A percentile compares a stretch with the other conserved stretches of the same genome.
Conservation (phyloP, 495 filamentous ascomycete genomes). For the Podospora pseudopauciseta region DNA sequence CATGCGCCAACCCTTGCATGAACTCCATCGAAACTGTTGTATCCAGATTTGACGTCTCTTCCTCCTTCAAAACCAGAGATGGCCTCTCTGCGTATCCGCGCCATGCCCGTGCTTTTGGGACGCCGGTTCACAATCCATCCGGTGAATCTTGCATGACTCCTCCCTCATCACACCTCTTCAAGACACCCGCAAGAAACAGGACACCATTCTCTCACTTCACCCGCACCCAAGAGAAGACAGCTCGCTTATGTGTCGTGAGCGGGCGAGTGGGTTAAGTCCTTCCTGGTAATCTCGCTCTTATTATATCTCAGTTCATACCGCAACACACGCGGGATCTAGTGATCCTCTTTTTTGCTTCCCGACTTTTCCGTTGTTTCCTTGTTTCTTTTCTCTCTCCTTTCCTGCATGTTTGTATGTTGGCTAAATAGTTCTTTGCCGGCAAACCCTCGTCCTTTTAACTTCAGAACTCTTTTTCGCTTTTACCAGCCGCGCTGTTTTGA, state of each 20-base stretch:
- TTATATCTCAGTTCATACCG: neutral
- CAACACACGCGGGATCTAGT: conserved; percentile 5
- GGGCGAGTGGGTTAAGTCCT: conserved; percentile 8
- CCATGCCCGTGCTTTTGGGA: neutral
- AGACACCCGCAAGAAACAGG: neutral
- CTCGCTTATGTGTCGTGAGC: neutral
- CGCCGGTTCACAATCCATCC: conserved; percentile 7
- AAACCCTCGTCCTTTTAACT: neutral
- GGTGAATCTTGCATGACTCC: conserved; percentile 10
- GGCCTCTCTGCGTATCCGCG: neutral
- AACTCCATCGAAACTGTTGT: conserved; percentile 11
- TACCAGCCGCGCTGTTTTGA: conserved; percentile 25
- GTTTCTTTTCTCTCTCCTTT: conserved; percentile 11
- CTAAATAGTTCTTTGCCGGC: conserved; percentile 12
- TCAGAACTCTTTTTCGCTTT: neutral
- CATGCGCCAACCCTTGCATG: conserved; percentile 13
- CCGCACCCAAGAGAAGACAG: conserved; percentile 6
- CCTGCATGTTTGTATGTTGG: neutral
- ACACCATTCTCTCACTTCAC: neutral
- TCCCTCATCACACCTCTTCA: neutral
- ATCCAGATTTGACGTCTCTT: conserved; percentile 5
- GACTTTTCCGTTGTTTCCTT: neutral
- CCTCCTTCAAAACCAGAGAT: neutral
- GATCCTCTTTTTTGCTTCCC: neutral
- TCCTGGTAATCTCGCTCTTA: conserved; percentile 27